These are phyloP conservation scores for Diplodia sapinea DNA, from an alignment of 2,329 filamentous ascomycete genomes.

Conservation along the genomic window DNA sequence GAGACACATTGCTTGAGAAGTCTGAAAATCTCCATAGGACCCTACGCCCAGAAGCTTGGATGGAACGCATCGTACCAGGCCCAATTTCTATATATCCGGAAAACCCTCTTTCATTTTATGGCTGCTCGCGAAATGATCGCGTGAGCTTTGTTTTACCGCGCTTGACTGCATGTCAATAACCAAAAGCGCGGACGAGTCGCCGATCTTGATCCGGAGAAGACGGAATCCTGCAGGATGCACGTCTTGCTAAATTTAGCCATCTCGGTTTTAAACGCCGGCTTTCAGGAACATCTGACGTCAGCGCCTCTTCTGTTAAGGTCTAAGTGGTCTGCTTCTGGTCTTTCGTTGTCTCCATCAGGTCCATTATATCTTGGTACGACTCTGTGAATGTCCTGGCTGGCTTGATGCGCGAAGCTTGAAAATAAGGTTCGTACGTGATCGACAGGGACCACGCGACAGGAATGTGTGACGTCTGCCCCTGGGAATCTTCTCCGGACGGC, in stretches of 20 bases:
- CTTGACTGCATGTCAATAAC: background rate
- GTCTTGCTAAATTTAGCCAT: background rate
- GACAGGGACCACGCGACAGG: background rate
- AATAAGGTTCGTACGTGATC: background rate
- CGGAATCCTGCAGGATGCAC: background rate
- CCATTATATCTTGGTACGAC: background rate
- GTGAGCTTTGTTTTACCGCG: background rate
- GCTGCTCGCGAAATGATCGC: background rate
- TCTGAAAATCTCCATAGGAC: background rate
- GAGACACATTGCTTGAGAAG: background rate
- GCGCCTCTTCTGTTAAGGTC: background rate
- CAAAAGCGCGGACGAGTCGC: background rate
- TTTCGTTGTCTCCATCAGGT: background rate
- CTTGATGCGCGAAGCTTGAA: background rate
- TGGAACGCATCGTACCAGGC: no score
- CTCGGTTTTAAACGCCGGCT: background rate
- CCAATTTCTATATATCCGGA: no score
- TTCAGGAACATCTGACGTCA: background rate
- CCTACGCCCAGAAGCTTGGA: no score
- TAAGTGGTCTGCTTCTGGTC: no score
- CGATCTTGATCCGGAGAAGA: background rate
- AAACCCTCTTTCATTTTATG: no score
- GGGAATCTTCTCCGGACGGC: background rate
- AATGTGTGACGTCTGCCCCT: background rate
- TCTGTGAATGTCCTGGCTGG: background rate